Base-by-base conservation (phyloP, 129 eudicot genomes). In the Flaveria trinervia region DNA sequence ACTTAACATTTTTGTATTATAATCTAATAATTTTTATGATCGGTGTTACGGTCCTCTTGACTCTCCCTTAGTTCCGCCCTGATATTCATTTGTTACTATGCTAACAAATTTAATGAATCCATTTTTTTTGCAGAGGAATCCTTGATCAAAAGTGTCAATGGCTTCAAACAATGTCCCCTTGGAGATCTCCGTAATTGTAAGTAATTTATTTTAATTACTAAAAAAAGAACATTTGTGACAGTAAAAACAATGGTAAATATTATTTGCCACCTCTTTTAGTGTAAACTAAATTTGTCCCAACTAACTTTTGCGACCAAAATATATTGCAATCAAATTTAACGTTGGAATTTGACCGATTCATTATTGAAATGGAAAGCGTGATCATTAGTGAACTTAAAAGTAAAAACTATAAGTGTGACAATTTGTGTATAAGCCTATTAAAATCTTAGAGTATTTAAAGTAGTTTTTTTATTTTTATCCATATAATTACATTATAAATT, bases 131-230 rank as follows among this genome's bases (percentile, higher is more conserved):
- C 82, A 90, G 93, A 80, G 85, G 68, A 71, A 73, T 67, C 68
- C 73, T 80, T 73, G 64, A 82, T 72, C 76, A 72, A n/a, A 71
- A 76, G 71, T 81, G 67, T 54, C 88, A 86, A 86, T 86, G 87
- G 91, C 79, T 79, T 72, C 86, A 16, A 57, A 51, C 68, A 65
- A 70, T 83, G 65, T 77, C 76, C 69, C 75, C 73, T 49, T 75
- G 73, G 90, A 84, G 85, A 88, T 87, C 55, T 54, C 85, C 75
- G 5, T 72, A 36, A 84, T 77, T 78, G 93, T 88, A 77, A 73
- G 89, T 13, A 39, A 60, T 65, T 71, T 50, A 22, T 48, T 51
- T 56, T 43, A 2, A 16, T 0, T 15, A 30, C 46, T 64, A 11
- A 51, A 54, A 7, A n/a, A 2, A 16, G 6, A 22, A 0, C 4